Conservation (phyloP, 1,139 yeast genomes). For the Saccharomyces hybrid region DNA sequence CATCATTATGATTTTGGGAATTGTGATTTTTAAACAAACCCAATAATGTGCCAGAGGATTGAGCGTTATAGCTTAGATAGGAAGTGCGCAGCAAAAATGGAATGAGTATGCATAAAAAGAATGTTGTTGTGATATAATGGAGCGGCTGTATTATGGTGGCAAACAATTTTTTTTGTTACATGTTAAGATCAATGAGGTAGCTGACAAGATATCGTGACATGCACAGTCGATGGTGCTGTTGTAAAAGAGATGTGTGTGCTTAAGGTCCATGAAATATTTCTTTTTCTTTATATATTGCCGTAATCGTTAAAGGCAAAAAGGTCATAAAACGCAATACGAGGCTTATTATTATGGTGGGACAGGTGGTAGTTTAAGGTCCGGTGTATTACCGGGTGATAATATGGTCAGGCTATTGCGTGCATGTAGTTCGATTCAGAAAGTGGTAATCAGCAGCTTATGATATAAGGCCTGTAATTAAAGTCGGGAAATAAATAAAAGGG, state of each 20-base stretch:
- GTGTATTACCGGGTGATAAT: neutral
- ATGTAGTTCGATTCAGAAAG: neutral
- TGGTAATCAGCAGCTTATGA: neutral
- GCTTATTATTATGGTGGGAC: neutral
- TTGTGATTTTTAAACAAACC: neutral
- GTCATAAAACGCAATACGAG: neutral
- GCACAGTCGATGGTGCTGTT: neutral
- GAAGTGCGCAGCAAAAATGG: neutral
- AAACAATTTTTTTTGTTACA: neutral
- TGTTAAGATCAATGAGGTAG: neutral
- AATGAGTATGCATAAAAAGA: neutral
- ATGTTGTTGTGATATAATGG: neutral
- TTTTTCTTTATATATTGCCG: neutral
- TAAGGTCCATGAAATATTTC: neutral
- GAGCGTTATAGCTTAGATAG: neutral
- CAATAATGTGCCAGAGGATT: neutral
- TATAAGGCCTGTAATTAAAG: neutral
- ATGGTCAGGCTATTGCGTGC: neutral
- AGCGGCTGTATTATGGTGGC: neutral
- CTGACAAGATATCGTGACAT: neutral
- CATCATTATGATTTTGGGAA: neutral
- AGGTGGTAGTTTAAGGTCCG: neutral
- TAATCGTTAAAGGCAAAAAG: neutral
- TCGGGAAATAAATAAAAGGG: neutral
- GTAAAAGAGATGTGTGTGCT: neutral